Evolutionary conservation across 2,329 filamentous ascomycete genomes (phyloP), one percentile per base, ranked within the genome.

Genomic region (Exophiala sideris): DNA sequence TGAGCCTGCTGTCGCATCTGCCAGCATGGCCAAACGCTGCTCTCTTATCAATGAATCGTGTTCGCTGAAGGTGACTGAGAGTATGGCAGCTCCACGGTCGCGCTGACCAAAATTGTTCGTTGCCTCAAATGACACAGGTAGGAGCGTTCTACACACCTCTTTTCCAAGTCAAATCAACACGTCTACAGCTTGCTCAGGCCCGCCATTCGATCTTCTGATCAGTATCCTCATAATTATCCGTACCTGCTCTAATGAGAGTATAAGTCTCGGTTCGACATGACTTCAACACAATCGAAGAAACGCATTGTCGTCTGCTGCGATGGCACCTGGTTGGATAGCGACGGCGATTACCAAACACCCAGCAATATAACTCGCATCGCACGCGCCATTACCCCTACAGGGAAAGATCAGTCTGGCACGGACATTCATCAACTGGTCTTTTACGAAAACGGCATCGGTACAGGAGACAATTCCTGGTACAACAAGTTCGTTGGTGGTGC

Each of bases 261-360:
- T 5, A 38, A 38, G 35, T 3, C 2, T 12, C 10, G 11, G 6
- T 40, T 16, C 18, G 24, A 36, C 32, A 49, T 54, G 55, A 47
- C 55, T 32, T 40, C 48, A 20, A 21, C 24, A 44, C 48, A 34
- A 2, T 45, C 48, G 3, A 56, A 33, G 45, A 70, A 69, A 36
- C 65, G 67, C 29, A 66, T 70, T 33, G 62, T 70, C 33, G 62
- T 69, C 35, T 67, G 64, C 55, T 69, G 67, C 42, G 67, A 70
- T 49, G 67, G 67, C 29, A 70, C 67, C 14, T 69, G 67, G 67
- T 63, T 67, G 49, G 50, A 61, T 54, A 58, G 64, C n/a, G 66
- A 67, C 20, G 67, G 67, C 11, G 48, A 66, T 33, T 65, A 62
- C 38, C 66, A 66, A 16, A 62, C 66, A 9, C 66, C 67, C 8